phyloP scores from a whole-genome alignment of 75 land plant species.

The Sequoiadendron giganteum region DNA sequence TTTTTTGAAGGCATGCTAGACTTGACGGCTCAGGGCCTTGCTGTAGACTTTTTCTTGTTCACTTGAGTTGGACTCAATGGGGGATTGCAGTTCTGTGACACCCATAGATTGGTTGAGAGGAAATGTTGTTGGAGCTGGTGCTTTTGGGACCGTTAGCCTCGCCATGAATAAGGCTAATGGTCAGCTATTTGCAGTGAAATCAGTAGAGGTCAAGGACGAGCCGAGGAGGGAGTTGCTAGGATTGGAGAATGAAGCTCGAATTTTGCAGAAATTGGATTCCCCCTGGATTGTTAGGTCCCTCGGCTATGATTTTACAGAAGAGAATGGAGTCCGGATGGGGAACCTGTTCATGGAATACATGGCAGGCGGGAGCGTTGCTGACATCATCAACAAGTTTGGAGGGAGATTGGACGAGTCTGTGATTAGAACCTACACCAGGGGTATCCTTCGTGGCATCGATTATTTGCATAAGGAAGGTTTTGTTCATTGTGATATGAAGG shows the following conservation, averaged over 20 bases:
- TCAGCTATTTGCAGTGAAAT: constrained; percentile 53
- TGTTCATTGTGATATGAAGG: constrained; percentile 68
- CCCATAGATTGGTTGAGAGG: constrained; percentile 42
- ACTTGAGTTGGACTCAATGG: background rate
- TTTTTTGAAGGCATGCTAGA: too few relatives aligned
- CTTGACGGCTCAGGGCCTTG: too few relatives aligned
- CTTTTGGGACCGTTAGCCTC: constrained; percentile 48
- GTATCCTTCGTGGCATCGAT: constrained; percentile 45
- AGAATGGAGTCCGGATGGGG: constrained; percentile 20
- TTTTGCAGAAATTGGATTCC: constrained; percentile 34
- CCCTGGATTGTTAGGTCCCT: constrained; percentile 34
- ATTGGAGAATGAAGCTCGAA: constrained; percentile 38
- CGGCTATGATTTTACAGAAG: constrained; percentile 21
- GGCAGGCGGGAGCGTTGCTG: constrained; percentile 59
- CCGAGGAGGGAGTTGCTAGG: constrained; percentile 11
- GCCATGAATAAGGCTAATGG: constrained; percentile 42
- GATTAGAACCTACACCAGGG: constrained; percentile 37
- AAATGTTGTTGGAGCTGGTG: constrained; percentile 39
- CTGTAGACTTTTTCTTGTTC: too few relatives aligned
- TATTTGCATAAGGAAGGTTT: constrained; percentile 42
- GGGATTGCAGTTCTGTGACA: background rate
- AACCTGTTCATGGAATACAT: constrained; percentile 65
- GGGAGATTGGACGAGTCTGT: constrained; percentile 42
- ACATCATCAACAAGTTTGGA: constrained; percentile 48
- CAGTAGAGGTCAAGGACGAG: background rate